phyloP scores from a whole-genome alignment of 345 rosid species.

The Pistacia integerrima region DNA sequence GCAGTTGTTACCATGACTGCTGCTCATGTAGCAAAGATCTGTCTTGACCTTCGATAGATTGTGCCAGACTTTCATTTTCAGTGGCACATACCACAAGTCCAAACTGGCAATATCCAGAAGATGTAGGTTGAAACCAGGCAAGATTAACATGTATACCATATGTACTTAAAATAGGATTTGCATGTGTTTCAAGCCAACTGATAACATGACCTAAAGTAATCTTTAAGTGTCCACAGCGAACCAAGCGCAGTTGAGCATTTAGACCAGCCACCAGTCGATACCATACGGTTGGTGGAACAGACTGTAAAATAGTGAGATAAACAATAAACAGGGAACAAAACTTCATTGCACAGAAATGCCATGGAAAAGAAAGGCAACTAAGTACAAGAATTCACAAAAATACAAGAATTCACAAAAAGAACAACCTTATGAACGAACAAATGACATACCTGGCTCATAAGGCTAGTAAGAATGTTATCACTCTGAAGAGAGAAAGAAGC shows the following conservation, averaged over 20 bases:
- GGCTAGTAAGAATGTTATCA: slow-evolving; percentile 84
- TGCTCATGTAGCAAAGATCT: slow-evolving; percentile 35
- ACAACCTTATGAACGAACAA: slow-evolving; percentile 5
- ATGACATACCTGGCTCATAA: slow-evolving; percentile 73
- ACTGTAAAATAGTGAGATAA: slow-evolving; percentile 39
- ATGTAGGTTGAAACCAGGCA: slow-evolving; percentile 83
- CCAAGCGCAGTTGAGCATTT: slow-evolving; percentile 86
- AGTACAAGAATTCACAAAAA: slow-evolving; percentile 9
- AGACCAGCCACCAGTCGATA: slow-evolving; percentile 92
- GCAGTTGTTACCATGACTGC: slow-evolving; percentile 45
- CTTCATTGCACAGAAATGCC: neutral
- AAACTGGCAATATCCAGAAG: slow-evolving; percentile 78
- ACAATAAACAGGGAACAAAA: slow-evolving; percentile 7
- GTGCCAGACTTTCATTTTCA: slow-evolving; percentile 34
- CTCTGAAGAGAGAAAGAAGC: slow-evolving; percentile 81
- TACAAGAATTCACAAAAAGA: slow-evolving; percentile 5
- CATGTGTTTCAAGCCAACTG: slow-evolving; percentile 95
- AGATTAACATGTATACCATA: slow-evolving; percentile 67
- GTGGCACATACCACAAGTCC: slow-evolving; percentile 59
- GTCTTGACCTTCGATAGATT: slow-evolving; percentile 32
- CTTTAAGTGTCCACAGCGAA: slow-evolving; percentile 65
- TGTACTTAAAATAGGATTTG: slow-evolving; percentile 68
- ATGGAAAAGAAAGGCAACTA: neutral
- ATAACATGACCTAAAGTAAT: slow-evolving; percentile 63
- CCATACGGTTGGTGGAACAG: slow-evolving; percentile 90